Evolutionary conservation across 2,329 filamentous ascomycete genomes (phyloP), one percentile per base, ranked within the genome.

Genomic region (Leptodontidium sp.): DNA sequence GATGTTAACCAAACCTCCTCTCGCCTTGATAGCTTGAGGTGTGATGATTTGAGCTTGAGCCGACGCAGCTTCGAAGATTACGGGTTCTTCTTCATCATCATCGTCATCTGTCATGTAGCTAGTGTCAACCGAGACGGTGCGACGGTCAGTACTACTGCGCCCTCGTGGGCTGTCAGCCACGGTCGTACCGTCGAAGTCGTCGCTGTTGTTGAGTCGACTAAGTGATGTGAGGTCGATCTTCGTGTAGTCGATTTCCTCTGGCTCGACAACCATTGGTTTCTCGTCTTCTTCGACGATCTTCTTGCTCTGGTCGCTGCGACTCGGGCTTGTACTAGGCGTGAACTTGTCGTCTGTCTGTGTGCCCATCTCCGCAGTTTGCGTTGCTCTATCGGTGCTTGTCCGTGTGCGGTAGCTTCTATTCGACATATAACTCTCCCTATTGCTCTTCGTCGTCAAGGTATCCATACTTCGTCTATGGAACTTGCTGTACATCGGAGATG

Each of bases 1-100:
- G 68, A 98, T 97, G 57, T 89, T 94, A 35, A 98, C 93, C 62
- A 98, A 84, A 62, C 91, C 91, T 29, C 93, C 93, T 76, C 92
- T 91, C 49, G 89, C 91, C 32, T 77, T 78, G 45, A 78, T 74
- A 8, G 73, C 71, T 58, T 74, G 70, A 1, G 91, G 88, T 2
- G 87, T 86, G 59, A 88, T 82, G 53, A 87, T 84, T 17, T 88
- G 82, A 17, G 86, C 85, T 70, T 88, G 85, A 17, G 87, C 83
- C 4, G 85, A 82, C 14, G 83, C 88, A 64, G 93, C 86, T 75
- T 93, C 90, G 69, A 90, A 91, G 38, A 94, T 86, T 43, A 93
- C 83, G 1, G 90, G 86, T 75, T 91, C 90, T 72, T 92, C 84
- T 6, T 83, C 81, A n/a, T 80, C 87, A 35, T 69, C 64, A 43